These are phyloP conservation scores for Santalum album DNA, from an alignment of 164 flowering plant species.

Conservation along the genomic window DNA sequence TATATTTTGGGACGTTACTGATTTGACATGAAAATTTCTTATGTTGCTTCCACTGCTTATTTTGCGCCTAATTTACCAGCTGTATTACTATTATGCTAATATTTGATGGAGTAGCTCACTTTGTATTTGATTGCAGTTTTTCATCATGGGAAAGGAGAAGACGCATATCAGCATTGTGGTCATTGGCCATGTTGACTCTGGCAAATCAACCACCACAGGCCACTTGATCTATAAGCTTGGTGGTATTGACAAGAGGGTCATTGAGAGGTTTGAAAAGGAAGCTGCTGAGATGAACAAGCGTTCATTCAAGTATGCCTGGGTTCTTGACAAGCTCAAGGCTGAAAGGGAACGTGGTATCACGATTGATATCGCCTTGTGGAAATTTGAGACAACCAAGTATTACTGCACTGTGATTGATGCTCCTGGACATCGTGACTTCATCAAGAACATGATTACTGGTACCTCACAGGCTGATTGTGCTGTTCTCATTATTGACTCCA, in stretches of 20 bases:
- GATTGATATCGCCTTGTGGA: conserved; percentile 78
- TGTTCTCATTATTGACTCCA: conserved; percentile 70
- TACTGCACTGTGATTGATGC: conserved; percentile 86
- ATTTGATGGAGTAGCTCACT: too few species aligned
- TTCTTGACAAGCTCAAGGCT: conserved; percentile 55
- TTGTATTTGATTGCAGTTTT: background rate
- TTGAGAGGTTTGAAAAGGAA: conserved; percentile 78
- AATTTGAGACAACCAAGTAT: conserved; percentile 75
- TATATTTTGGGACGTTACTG: too few species aligned
- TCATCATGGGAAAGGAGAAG: conserved; percentile 51
- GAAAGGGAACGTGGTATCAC: conserved; percentile 89
- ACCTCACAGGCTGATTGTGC: conserved; percentile 82
- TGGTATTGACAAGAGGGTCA: conserved; percentile 38
- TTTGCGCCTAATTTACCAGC: too few species aligned
- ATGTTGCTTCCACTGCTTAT: too few species aligned
- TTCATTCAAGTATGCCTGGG: conserved; percentile 48
- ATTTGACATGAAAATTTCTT: too few species aligned
- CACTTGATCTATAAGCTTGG: conserved; percentile 81
- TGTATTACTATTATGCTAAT: too few species aligned
- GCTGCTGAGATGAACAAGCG: conserved; percentile 93
- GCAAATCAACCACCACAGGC: conserved; percentile 20
- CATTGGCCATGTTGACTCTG: conserved; percentile 58
- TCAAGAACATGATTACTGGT: conserved; percentile 87
- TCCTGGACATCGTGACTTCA: conserved; percentile 75
- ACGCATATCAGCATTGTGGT: conserved; percentile 42